Conservation (phyloP, 2,329 filamentous ascomycete species). For the Orbilia oligospora region DNA sequence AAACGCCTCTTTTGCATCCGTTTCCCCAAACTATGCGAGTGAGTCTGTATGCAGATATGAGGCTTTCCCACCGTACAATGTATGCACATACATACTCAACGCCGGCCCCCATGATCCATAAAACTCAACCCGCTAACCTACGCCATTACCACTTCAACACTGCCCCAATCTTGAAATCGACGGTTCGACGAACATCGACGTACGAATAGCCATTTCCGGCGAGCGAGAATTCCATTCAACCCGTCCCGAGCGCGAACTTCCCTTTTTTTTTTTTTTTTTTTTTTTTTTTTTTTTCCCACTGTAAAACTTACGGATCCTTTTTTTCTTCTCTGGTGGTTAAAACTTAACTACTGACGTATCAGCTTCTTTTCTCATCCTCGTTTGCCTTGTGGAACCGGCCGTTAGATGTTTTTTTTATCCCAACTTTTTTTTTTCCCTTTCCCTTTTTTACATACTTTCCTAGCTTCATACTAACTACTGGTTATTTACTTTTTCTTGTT, state of each 20-base stretch:
- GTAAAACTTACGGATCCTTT: conserved; percentile 37
- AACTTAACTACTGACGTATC: too few relatives aligned
- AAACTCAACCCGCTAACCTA: conserved; percentile 6
- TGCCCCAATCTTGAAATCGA: conserved; percentile 17
- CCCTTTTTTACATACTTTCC: too few relatives aligned
- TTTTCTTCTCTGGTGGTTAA: neutral
- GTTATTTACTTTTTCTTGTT: conserved; percentile 9
- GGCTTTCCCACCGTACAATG: too few relatives aligned
- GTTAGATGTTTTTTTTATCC: conserved; percentile 52
- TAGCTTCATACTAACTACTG: neutral
- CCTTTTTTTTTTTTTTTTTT: neutral
- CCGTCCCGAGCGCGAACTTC: conserved; percentile 6
- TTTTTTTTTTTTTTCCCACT: neutral
- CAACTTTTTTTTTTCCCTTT: conserved; percentile 39
- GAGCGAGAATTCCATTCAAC: conserved; percentile 44
- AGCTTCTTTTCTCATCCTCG: conserved; percentile 31
- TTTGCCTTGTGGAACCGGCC: conserved; percentile 47
- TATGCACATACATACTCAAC: too few relatives aligned
- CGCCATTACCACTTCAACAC: conserved; percentile 18
- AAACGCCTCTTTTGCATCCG: conserved; percentile 18
- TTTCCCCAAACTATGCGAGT: conserved; percentile 22
- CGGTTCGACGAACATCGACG: conserved; percentile 9
- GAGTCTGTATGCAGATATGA: conserved; percentile 1
- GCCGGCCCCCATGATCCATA: conserved; percentile 26
- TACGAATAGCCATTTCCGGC: conserved; percentile 59